Conservation (phyloP, 129 eudicot species). For the Escallonia rubra region DNA sequence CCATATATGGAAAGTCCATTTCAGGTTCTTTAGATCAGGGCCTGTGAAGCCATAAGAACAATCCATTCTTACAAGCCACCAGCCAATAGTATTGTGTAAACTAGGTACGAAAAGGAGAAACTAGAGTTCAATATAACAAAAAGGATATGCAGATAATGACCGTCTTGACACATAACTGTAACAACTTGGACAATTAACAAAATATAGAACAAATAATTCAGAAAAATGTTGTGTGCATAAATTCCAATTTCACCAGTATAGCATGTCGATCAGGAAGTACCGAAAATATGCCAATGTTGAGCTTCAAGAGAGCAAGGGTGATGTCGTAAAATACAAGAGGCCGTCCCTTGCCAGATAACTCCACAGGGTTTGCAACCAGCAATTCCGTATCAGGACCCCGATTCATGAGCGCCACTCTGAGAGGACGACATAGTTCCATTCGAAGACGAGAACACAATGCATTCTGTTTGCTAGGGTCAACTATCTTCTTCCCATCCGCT, state of each 20-base stretch:
- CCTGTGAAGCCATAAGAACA: no score
- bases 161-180: background rate
- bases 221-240: background rate
- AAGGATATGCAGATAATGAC: background rate
- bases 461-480: slow-evolving; percentile 62
- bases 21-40: no score
- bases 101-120: no score
- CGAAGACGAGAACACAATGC: slow-evolving; percentile 53
- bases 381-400: slow-evolving; percentile 95
- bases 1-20: no score
- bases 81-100: no score
- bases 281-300: slow-evolving; percentile 66
- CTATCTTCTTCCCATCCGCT: slow-evolving; percentile 74
- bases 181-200: no score
- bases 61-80: no score
- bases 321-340: slow-evolving; percentile 84
- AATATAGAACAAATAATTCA: background rate
- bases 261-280: slow-evolving; percentile 31
- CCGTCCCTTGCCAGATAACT: slow-evolving; percentile 87
- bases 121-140: background rate
- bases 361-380: slow-evolving; percentile 88
- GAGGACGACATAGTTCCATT: slow-evolving; percentile 67
- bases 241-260: background rate
- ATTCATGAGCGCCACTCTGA: slow-evolving; percentile 66
- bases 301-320: slow-evolving; percentile 88